These are phyloP conservation scores for Macrotyloma uniflorum DNA, from an alignment of 306 rosid genomes.

Conservation along the genomic window DNA sequence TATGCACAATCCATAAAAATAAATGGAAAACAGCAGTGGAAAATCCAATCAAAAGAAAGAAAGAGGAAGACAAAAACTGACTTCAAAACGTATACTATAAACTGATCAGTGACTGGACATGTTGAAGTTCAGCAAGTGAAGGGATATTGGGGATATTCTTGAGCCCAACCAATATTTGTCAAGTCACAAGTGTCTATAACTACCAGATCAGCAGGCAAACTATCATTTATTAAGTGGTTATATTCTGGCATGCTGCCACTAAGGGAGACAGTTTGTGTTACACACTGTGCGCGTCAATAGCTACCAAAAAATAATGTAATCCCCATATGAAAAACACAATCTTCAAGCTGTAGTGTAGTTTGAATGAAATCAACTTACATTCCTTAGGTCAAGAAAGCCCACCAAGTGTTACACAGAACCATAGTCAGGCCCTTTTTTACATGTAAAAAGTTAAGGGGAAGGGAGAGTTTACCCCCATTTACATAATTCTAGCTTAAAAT, in stretches of 20 bases:
- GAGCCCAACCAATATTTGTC: slow-evolving; percentile 14
- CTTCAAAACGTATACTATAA: slow-evolving; percentile 3
- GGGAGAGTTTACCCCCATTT: neutral
- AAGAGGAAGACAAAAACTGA: neutral
- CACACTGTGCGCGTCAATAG: neutral
- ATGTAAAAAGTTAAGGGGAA: neutral
- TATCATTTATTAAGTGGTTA: neutral
- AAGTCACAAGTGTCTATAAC: neutral
- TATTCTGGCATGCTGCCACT: neutral
- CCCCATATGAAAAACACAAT: neutral
- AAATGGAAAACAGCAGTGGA: neutral
- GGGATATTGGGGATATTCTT: neutral
- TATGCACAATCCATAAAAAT: slow-evolving; percentile 38
- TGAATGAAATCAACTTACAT: slow-evolving; percentile 10
- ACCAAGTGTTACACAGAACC: neutral
- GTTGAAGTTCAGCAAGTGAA: slow-evolving; percentile 10
- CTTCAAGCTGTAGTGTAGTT: neutral
- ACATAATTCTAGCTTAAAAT: neutral
- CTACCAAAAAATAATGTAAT: neutral
- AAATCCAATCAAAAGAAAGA: slow-evolving; percentile 7
- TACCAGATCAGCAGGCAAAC: neutral
- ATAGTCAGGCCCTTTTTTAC: neutral
- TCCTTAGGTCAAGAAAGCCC: slow-evolving; percentile 6
- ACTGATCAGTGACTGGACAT: slow-evolving; percentile 7
- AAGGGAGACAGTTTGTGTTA: slow-evolving; percentile 3